Evolutionary conservation across 129 eudicot species (phyloP).

Genomic region (Escallonia herrerae): DNA sequence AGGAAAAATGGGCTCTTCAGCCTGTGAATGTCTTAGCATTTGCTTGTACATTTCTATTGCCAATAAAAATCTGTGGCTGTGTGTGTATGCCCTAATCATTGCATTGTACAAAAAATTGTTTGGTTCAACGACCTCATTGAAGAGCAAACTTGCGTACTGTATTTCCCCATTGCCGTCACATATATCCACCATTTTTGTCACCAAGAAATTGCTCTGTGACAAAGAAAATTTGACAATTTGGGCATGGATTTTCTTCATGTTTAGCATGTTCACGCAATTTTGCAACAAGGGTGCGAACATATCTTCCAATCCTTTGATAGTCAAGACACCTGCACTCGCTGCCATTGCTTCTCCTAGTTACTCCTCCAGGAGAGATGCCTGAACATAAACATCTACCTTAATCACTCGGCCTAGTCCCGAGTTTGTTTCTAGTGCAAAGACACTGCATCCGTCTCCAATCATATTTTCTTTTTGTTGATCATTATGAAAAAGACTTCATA

Average conservation of each 20-base stretch:
- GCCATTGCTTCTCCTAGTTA: slow-evolving; percentile 8
- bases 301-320: slow-evolving; percentile 42
- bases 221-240: slow-evolving; percentile 47
- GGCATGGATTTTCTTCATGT: slow-evolving; percentile 54
- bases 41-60: slow-evolving; percentile 33
- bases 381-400: too few relatives aligned
- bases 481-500: too few relatives aligned
- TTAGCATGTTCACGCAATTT: slow-evolving; percentile 23
- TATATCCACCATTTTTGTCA: slow-evolving; percentile 58
- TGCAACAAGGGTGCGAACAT: slow-evolving; percentile 39
- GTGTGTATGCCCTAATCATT: slow-evolving; percentile 48
- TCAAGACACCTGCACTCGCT: slow-evolving; percentile 17
- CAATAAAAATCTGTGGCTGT: slow-evolving; percentile 19
- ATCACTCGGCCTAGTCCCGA: too few relatives aligned
- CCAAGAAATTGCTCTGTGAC: slow-evolving; percentile 51
- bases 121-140: slow-evolving; percentile 38
- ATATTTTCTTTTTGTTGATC: too few relatives aligned
- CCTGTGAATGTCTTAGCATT: slow-evolving; percentile 27
- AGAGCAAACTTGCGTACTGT: slow-evolving; percentile 41
- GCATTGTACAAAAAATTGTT: slow-evolving; percentile 48
- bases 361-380: too few relatives aligned
- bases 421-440: too few relatives aligned
- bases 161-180: slow-evolving; percentile 43
- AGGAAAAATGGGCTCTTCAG: slow-evolving; percentile 26
- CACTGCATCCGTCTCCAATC: too few relatives aligned